Evolutionary conservation across 441 rosid species (phyloP).

Genomic region (Bruguiera hainesii): DNA sequence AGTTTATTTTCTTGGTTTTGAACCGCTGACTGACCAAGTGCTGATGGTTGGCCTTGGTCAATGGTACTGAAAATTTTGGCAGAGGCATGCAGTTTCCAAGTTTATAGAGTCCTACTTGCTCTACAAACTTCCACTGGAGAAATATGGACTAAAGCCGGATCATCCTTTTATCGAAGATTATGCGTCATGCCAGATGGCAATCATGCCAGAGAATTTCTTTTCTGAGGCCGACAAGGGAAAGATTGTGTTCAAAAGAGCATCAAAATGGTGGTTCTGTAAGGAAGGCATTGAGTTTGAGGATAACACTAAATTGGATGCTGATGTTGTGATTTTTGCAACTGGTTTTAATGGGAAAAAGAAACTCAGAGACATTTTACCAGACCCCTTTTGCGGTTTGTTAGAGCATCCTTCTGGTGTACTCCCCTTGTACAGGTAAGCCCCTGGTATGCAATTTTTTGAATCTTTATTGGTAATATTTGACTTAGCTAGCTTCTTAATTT

Average conservation of each 20-base stretch:
- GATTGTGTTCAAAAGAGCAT: constrained; percentile 58
- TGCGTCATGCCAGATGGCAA: constrained; percentile 93
- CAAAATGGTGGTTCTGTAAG: constrained; percentile 69
- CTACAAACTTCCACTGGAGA: constrained; percentile 69
- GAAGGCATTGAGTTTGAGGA: constrained; percentile 74
- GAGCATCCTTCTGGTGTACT: constrained; percentile 56
- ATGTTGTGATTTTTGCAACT: constrained; percentile 80
- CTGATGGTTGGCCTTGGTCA: neutral
- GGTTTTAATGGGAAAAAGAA: constrained; percentile 83
- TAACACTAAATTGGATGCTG: constrained; percentile 57
- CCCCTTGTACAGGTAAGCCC: constrained; percentile 71
- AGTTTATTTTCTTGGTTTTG: neutral
- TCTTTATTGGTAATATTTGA: neutral
- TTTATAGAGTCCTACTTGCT: constrained; percentile 79
- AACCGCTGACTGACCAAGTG: neutral
- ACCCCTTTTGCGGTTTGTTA: constrained; percentile 62
- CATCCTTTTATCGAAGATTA: constrained; percentile 86
- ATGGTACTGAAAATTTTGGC: constrained; percentile 14
- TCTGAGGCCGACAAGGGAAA: constrained; percentile 78
- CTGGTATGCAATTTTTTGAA: neutral
- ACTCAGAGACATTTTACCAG: constrained; percentile 63
- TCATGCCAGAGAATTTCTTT: constrained; percentile 71
- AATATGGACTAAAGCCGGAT: constrained; percentile 75
- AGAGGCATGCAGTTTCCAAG: constrained; percentile 65
- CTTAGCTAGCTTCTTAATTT: neutral